These are phyloP conservation scores for Alternaria solani DNA, from an alignment of 2,329 filamentous ascomycete species.

Conservation along the genomic window DNA sequence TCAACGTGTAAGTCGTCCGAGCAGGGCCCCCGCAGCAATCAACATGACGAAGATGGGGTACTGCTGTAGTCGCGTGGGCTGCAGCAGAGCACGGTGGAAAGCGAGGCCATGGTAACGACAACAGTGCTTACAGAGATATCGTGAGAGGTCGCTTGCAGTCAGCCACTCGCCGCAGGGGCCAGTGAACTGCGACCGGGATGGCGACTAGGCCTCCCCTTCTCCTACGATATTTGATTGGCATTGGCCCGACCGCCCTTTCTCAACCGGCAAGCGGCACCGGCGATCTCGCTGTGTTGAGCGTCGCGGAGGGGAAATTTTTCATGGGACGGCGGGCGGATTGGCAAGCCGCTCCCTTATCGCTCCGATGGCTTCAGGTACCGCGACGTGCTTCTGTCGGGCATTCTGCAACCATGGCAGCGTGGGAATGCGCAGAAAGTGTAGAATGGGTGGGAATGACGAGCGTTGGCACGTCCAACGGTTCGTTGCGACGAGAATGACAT, in stretches of 20 bases:
- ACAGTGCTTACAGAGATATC: constrained; percentile 2
- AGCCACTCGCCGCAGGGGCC: constrained; percentile 19
- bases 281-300: constrained; percentile 33
- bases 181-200: constrained; percentile 27
- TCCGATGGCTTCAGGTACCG: constrained; percentile 34
- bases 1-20: not conserved
- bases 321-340: constrained; percentile 25
- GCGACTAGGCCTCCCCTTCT: constrained; percentile 12
- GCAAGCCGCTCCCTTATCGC: constrained; percentile 25
- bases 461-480: constrained; percentile 14
- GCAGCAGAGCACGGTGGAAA: constrained; percentile 18
- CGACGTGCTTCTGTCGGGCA: not conserved
- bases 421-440: not conserved
- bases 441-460: not conserved
- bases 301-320: constrained; percentile 30
- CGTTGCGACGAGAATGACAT: constrained; percentile 23
- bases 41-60: constrained; percentile 9
- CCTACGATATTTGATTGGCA: constrained; percentile 28
- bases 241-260: constrained; percentile 33
- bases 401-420: not conserved
- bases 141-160: constrained; percentile 28
- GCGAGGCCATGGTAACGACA: not conserved
- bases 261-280: constrained; percentile 30
- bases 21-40: constrained; percentile 7
- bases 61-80: constrained; percentile 1